These are phyloP conservation scores for Penicillium oxalicum DNA, from an alignment of 2,329 filamentous ascomycete genomes.

Conservation along the genomic window DNA sequence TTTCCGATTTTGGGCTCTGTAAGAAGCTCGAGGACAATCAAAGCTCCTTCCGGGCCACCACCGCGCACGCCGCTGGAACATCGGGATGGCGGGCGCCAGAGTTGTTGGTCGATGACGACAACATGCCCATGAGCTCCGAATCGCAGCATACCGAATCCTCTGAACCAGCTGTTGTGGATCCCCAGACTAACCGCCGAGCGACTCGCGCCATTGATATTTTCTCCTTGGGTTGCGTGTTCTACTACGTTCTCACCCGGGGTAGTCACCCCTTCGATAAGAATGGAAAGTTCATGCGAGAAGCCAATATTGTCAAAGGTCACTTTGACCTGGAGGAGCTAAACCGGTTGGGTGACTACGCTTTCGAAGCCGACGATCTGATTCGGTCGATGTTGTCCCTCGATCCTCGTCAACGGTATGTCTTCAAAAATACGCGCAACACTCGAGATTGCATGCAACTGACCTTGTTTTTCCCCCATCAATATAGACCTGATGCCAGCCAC, in stretches of 20 bases:
- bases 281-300: slow-evolving; percentile 89
- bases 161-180: slow-evolving; percentile 49
- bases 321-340: slow-evolving; percentile 67
- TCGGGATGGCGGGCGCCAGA: slow-evolving; percentile 96
- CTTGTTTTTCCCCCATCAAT: slow-evolving; percentile 8
- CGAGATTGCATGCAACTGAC: neutral
- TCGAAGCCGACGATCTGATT: slow-evolving; percentile 83
- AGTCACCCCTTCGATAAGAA: slow-evolving; percentile 91
- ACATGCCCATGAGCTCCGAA: slow-evolving; percentile 36
- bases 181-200: slow-evolving; percentile 64
- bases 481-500: slow-evolving; percentile 62
- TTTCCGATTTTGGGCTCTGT: slow-evolving; percentile 95
- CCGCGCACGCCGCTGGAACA: slow-evolving; percentile 85
- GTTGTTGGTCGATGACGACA: slow-evolving; percentile 74
- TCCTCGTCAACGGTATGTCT: slow-evolving; percentile 51
- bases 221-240: slow-evolving; percentile 94
- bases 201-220: slow-evolving; percentile 97
- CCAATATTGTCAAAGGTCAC: slow-evolving; percentile 90
- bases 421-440: neutral
- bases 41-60: slow-evolving; percentile 90
- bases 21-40: slow-evolving; percentile 95
- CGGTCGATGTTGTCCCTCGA: slow-evolving; percentile 67
- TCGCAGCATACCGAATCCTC: slow-evolving; percentile 41
- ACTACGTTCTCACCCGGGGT: slow-evolving; percentile 92
- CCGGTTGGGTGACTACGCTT: slow-evolving; percentile 72